Base-by-base conservation (phyloP, 148 eudicot genomes). In the Fagopyrum tataricum region DNA sequence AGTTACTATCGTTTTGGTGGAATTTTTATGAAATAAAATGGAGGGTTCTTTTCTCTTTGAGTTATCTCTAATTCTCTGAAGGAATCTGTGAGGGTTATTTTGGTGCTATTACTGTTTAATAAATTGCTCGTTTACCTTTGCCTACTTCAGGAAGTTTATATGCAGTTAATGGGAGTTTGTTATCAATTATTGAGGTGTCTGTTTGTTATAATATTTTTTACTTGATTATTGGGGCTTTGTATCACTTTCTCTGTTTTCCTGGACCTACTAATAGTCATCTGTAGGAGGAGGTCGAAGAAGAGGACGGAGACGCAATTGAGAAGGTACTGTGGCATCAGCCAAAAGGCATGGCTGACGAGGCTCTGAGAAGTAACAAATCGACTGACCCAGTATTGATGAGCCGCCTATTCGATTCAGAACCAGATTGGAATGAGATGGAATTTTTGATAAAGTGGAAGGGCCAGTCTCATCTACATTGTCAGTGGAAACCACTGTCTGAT, bases 391-490 rank as follows among this genome's bases (percentile, higher is more conserved):
- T 87, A 75, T 80, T 96, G 74, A 71, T 89, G 76, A 89, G 88
- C 81, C 87, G 90, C 78, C 85, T 92, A 78, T 92, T 85, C 82
- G 91, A 92, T 73, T 79, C 87, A 10, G 92, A 90, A 82, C 90
- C 84, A 46, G 91, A 92, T 81, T 96, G 99, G 99, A 85, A 86
- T 55, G 87, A 92, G 67, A 89, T 87, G 84, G 99, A 96, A 67
- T 96, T 96, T 84, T 72, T 90, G 58, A 92, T 96, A 74, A 90
- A 96, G 81, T 96, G 97, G 99, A 96, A 92, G 83, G 99, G 99
- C 67, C 97, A 87, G 67, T 96, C 99, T 48, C 97, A 96, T 85
- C 79, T 96, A 52, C 99, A 92, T 64, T 96, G 96, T 80, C 89
- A 86, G 72, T 96, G 97, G 99, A 96, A 84, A 81, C 64, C 97